These are phyloP conservation scores for Pichia paraexigua DNA, from an alignment of 805 yeast species.

Conservation along the genomic window DNA sequence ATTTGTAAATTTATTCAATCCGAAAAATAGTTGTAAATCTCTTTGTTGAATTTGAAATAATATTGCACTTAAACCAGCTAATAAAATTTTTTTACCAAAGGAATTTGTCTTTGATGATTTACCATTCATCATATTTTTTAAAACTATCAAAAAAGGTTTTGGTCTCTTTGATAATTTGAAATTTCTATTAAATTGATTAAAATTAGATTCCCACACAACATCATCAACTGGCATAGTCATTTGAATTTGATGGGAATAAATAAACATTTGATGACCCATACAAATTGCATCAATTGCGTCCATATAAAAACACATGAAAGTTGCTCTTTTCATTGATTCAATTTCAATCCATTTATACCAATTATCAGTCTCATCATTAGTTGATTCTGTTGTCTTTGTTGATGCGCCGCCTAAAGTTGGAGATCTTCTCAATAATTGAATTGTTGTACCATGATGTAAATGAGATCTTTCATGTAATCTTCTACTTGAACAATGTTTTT, in stretches of 20 bases:
- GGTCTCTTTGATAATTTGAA: conserved; percentile 24
- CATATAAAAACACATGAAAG: conserved; percentile 73
- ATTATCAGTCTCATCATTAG: conserved; percentile 20
- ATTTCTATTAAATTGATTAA: conserved; percentile 16
- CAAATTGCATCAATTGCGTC: conserved; percentile 74
- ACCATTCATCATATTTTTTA: conserved; percentile 51
- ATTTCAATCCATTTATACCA: conserved; percentile 70
- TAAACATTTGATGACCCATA: conserved; percentile 63
- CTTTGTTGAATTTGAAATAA: conserved; percentile 68
- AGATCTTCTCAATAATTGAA: conserved; percentile 67
- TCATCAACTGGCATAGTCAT: conserved; percentile 59
- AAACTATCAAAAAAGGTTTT: conserved; percentile 44
- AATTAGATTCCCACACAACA: conserved; percentile 40
- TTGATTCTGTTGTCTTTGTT: conserved; percentile 15
- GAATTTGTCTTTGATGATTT: conserved; percentile 39
- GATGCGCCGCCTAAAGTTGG: conserved; percentile 74
- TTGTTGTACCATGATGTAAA: conserved; percentile 80
- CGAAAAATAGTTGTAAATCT: conserved; percentile 50
- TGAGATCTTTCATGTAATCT: conserved; percentile 74
- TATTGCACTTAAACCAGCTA: conserved; percentile 60
- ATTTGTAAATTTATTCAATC: conserved; percentile 31
- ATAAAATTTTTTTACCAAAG: conserved; percentile 58
- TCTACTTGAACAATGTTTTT: conserved; percentile 63
- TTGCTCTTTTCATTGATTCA: conserved; percentile 70
- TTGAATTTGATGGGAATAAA: conserved; percentile 52